These are phyloP conservation scores for Cinnamomum chago DNA, from an alignment of 164 flowering plant species.

Conservation along the genomic window DNA sequence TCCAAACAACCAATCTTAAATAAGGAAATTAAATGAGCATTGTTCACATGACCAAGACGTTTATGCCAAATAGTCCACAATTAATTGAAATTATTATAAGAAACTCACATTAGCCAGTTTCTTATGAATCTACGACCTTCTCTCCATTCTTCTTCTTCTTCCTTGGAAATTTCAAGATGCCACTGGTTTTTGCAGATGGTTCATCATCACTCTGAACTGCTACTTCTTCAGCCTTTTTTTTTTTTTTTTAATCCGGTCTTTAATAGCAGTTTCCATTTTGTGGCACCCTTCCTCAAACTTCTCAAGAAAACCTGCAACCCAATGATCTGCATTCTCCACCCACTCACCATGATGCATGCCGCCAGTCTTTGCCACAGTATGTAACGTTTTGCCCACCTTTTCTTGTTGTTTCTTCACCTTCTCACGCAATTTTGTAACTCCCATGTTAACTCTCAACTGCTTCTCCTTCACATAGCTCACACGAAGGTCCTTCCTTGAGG, in stretches of 20 bases:
- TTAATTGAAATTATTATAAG: too few relatives aligned
- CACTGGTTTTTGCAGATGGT: constrained; percentile 6
- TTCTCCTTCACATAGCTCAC: constrained; percentile 98
- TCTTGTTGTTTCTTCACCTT: constrained; percentile 96
- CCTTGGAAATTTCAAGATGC: neutral
- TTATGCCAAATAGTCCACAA: too few relatives aligned
- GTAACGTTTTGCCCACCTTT: constrained; percentile 54
- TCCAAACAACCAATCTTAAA: too few relatives aligned
- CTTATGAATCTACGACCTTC: too few relatives aligned
- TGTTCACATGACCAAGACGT: too few relatives aligned
- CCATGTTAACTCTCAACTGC: constrained; percentile 83
- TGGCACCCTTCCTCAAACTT: constrained; percentile 90
- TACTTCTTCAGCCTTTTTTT: constrained; percentile 25
- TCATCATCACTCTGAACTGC: constrained; percentile 1
- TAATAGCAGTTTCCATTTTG: constrained; percentile 45
- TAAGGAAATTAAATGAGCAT: too few relatives aligned
- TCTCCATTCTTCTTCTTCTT: too few relatives aligned
- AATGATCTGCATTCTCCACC: constrained; percentile 87
- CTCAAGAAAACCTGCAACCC: constrained; percentile 75
- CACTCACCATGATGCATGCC: constrained; percentile 58
- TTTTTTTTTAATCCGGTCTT: constrained; percentile 20
- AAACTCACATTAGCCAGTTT: too few relatives aligned
- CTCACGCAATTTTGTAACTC: constrained; percentile 74
- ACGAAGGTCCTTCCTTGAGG: constrained; percentile 86
- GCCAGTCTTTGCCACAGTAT: constrained; percentile 68